Base-by-base conservation (phyloP, 1,139 yeast genomes). In the Saccharomyces pastorianus region DNA sequence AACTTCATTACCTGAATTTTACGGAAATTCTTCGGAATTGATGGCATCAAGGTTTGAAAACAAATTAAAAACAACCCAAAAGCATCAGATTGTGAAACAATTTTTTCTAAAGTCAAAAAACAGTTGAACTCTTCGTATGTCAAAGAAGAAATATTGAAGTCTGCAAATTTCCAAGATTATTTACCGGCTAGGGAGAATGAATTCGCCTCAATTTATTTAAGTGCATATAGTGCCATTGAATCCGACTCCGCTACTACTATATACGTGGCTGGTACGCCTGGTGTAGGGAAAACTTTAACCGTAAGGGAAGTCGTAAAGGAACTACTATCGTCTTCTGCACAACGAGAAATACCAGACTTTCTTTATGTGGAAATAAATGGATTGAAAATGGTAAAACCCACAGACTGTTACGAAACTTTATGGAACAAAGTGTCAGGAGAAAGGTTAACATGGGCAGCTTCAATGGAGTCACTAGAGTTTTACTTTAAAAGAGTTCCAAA, bases 201-300 rank as follows among this genome's bases (percentile, higher is more conserved):
- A 67, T 90, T 86, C 67, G 80, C 84, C n/a, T 79, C 84, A 55
- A 74, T 93, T 7, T 87, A 83, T 66, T 70, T 81, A 53, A 82
- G 83, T 50, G 69, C 93, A n/a, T 93, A 89, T 63, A 77, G 83
- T 51, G 89, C 96, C 1, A 81, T 93, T 34, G 78, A 78, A 53
- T 79, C 85, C 17, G 81, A 81, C 48, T 79, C 85, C 1, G 98
- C 99, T 0, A 81, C 93, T 20, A 88, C 96, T 63, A 73, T 93
- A 6, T 93, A 91, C 65, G 83, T 93, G 6, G 88, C 96, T 70
- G 99, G 99, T 1, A 90, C 97, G 0, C 99, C 99, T 0, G 99
- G 99, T 9, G 91, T 95, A 4, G 99, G 99, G 13, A 93, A 93
- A 68, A 93, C 99, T 0, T 95, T 96, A 6, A 93, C 98, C 0